These are phyloP conservation scores for Carex littledalei DNA, from an alignment of 176 grass and related monocot species.

Conservation along the genomic window DNA sequence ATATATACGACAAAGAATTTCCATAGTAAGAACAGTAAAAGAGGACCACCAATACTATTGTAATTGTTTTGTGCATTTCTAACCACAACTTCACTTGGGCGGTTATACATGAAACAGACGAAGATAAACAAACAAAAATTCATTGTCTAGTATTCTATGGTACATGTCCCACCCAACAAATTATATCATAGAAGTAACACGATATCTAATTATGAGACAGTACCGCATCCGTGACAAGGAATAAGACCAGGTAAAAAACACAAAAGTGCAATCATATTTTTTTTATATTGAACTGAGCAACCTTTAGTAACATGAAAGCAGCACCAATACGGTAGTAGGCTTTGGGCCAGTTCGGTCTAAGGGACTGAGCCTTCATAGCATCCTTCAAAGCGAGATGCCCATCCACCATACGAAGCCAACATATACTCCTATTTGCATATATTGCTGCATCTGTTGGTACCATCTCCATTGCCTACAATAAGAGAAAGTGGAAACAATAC, in stretches of 20 bases:
- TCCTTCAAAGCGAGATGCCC: neutral
- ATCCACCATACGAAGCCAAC: neutral
- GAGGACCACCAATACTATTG: neutral
- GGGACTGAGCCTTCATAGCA: neutral
- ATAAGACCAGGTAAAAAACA: neutral
- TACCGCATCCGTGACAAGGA: neutral
- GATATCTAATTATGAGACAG: neutral
- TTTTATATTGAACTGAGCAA: neutral
- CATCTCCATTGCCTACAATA: neutral
- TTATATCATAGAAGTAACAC: neutral
- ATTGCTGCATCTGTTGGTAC: neutral
- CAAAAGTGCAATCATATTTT: neutral
- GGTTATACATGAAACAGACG: neutral
- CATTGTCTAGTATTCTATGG: neutral
- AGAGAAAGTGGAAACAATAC: neutral
- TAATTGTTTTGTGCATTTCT: neutral
- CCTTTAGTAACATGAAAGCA: constrained; percentile 1
- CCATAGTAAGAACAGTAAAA: neutral
- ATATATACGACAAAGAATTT: neutral
- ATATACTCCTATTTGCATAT: neutral
- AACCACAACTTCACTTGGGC: neutral
- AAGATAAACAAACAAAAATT: neutral
- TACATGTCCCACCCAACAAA: neutral
- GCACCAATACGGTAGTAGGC: neutral
- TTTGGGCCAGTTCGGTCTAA: neutral